phyloP scores from a whole-genome alignment of 2,329 filamentous ascomycete species.

The Madurella fahalii region DNA sequence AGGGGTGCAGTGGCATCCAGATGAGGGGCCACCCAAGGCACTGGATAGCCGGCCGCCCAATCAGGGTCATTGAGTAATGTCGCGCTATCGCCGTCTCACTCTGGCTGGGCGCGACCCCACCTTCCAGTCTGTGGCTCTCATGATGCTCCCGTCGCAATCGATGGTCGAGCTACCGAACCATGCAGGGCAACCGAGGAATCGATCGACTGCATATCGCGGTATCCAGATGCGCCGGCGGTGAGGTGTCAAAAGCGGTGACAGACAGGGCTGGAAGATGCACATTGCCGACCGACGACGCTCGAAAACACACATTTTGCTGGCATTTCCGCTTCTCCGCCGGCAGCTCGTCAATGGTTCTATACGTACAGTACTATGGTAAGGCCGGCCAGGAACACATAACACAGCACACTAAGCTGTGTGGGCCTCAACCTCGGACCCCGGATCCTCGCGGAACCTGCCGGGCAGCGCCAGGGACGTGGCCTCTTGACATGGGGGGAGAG shows the following conservation, averaged over 20 bases:
- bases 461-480: too few species aligned
- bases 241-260: not conserved
- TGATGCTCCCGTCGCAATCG: not conserved
- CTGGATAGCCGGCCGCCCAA: not conserved
- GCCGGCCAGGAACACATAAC: too few species aligned
- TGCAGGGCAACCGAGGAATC: conserved; percentile 3
- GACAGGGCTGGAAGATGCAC: not conserved
- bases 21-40: not conserved
- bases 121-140: not conserved
- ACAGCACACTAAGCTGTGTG: too few species aligned
- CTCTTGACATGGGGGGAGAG: too few species aligned
- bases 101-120: not conserved
- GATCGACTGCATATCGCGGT: not conserved
- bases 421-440: too few species aligned
- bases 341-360: too few species aligned
- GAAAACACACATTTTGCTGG: too few species aligned
- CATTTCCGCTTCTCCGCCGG: too few species aligned
- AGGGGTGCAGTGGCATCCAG: not conserved
- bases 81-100: too few species aligned
- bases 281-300: too few species aligned
- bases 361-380: too few species aligned
- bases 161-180: conserved; percentile 6
- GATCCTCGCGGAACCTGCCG: too few species aligned
- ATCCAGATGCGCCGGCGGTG: not conserved
- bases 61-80: not conserved